Conservation (phyloP, 139 green algal genomes). For the Monoraphidium neglectum region DNA sequence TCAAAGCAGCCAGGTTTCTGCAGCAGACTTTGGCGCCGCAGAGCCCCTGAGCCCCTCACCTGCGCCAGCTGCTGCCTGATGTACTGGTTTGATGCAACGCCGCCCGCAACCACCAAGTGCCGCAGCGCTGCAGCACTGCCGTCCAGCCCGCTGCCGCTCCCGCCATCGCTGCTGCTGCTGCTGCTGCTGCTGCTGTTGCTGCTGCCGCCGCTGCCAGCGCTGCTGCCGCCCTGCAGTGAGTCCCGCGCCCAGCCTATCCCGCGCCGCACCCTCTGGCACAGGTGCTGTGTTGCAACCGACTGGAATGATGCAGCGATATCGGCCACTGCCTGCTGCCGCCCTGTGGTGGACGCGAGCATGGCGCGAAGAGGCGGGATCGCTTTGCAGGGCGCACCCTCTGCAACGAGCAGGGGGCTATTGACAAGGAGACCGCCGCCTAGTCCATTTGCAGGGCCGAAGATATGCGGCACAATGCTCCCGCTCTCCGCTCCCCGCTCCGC, state of each 20-base stretch:
- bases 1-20: too few species aligned
- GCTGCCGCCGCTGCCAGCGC: not conserved
- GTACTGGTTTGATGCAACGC: conserved; percentile 88
- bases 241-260: conserved; percentile 67
- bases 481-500: too few species aligned
- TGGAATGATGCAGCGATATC: conserved; percentile 96
- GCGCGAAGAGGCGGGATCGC: not conserved
- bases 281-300: conserved; percentile 82
- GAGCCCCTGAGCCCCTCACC: not conserved
- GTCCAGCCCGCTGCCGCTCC: not conserved
- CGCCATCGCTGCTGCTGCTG: not conserved
- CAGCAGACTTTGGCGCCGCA: too few species aligned
- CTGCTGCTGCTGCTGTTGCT: not conserved
- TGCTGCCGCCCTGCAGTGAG: conserved; percentile 8
- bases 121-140: conserved; percentile 23
- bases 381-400: not conserved
- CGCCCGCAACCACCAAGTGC: conserved; percentile 92
- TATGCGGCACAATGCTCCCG: too few species aligned
- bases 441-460: too few species aligned
- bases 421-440: too few species aligned
- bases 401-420: not conserved
- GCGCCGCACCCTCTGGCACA: conserved; percentile 71
- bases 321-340: conserved; percentile 56
- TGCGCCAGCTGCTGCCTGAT: conserved; percentile 60
- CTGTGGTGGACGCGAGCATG: not conserved